Conservation (phyloP, 2,329 filamentous ascomycete species). For the Exophiala spinifera region DNA sequence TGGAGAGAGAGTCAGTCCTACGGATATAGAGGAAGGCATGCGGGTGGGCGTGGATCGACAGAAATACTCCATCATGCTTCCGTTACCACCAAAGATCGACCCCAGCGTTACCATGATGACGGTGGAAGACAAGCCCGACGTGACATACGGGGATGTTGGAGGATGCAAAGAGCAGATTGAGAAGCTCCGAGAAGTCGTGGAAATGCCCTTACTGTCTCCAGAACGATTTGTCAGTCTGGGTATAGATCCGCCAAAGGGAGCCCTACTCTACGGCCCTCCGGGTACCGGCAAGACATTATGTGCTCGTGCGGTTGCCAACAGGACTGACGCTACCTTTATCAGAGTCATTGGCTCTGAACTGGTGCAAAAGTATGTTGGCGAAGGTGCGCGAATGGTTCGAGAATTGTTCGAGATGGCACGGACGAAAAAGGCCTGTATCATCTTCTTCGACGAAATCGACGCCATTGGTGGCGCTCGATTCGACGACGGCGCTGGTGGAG, state of each 20-base stretch:
- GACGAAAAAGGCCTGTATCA: slow-evolving; percentile 99
- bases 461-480: slow-evolving; percentile 94
- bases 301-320: slow-evolving; percentile 92
- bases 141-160: slow-evolving; percentile 97
- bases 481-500: slow-evolving; percentile 91
- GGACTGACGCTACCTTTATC: slow-evolving; percentile 98
- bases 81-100: slow-evolving; percentile 96
- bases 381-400: slow-evolving; percentile 96
- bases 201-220: slow-evolving; percentile 94
- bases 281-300: slow-evolving; percentile 99
- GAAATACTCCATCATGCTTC: slow-evolving; percentile 98
- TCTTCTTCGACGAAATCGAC: slow-evolving; percentile 99
- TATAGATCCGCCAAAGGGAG: slow-evolving; percentile 97
- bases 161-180: slow-evolving; percentile 99
- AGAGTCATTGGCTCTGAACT: slow-evolving; percentile 96
- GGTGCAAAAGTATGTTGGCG: slow-evolving; percentile 98
- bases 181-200: slow-evolving; percentile 96
- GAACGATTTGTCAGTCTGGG: slow-evolving; percentile 98
- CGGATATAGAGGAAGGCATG: slow-evolving; percentile 99
- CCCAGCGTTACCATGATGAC: slow-evolving; percentile 99
- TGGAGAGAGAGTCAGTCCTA: slow-evolving; percentile 92
- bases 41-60: slow-evolving; percentile 95
- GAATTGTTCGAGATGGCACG: slow-evolving; percentile 99
- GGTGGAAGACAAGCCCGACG: slow-evolving; percentile 98
- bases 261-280: slow-evolving; percentile 90